These are phyloP conservation scores for Fagus sylvatica DNA, from an alignment of 306 rosid genomes.

Conservation along the genomic window DNA sequence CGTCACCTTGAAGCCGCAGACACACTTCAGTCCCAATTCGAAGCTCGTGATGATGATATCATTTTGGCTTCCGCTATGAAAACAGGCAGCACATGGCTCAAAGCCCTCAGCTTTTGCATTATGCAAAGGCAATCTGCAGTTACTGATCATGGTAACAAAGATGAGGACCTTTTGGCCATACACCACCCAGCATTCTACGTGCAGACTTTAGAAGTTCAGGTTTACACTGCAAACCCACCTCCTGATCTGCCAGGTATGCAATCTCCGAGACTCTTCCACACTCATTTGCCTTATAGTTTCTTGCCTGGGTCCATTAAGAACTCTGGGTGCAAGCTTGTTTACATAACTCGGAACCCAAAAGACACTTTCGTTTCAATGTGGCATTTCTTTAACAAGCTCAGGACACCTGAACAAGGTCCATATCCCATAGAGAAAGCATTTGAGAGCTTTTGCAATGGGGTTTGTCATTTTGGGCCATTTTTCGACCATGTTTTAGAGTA, in stretches of 20 bases:
- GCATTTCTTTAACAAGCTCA: constrained; percentile 17
- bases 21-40: neutral
- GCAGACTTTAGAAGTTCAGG: constrained; percentile 21
- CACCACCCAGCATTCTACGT: constrained; percentile 19
- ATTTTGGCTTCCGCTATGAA: constrained; percentile 27
- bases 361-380: constrained; percentile 27
- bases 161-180: constrained; percentile 16
- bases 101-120: constrained; percentile 20
- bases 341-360: constrained; percentile 26
- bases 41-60: constrained; percentile 18
- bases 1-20: constrained; percentile 7
- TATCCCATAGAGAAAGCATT: constrained; percentile 17
- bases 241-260: constrained; percentile 8
- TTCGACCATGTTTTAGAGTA: constrained; percentile 27
- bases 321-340: constrained; percentile 19
- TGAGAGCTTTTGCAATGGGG: constrained; percentile 19
- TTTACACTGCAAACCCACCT: constrained; percentile 8
- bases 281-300: constrained; percentile 24
- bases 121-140: neutral
- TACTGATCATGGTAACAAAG: neutral
- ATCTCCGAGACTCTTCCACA: constrained; percentile 30
- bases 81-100: constrained; percentile 32
- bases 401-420: constrained; percentile 19
- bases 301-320: constrained; percentile 14
- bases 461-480: constrained; percentile 18